Evolutionary conservation across 306 rosid genomes (phyloP), one percentile per base, ranked within the genome.

Genomic region (Pterocarpus santalinus): DNA sequence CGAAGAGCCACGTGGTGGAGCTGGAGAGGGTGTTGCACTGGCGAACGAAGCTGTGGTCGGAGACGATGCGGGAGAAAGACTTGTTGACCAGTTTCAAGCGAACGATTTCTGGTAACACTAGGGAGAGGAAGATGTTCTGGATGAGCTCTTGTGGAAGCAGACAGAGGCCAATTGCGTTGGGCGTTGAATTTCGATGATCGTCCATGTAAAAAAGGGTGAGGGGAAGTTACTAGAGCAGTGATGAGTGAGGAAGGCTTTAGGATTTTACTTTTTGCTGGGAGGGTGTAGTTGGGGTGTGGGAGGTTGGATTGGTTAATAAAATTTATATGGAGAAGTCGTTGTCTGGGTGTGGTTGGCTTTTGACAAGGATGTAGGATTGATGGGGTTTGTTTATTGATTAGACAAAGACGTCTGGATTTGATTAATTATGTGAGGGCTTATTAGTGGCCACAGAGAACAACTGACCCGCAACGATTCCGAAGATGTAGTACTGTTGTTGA

Each of bases 1-100:
- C 87, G 32, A 86, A 88, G 78, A 89, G 90, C 94, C 94, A 90
- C 0, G 88, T 82, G 73, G 92, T 83, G 78, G 94, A 83, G 32
- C 35, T 64, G 46, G 89, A 86, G n/a, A 82, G 51, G 2, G 76
- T 35, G 58, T 90, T 90, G 69, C 84, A 90, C 60, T 83, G 89
- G 12, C 90, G 84, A 33, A 88, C 46, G 82, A 90, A 90, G 77
- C 34, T 74, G 35, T 80, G 79, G 66, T 86, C 84, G 34, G 88
- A 86, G 70, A 87, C 77, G 51, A 86, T 79, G 8, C 35, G 57
- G 6, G 85, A 75, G 57, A 83, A 58, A 28, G 81, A 79, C 3
- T 84, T 84, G 84, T 35, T 84, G 56, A 84, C 32, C 8, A 84
- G 68, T 53, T 84, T 84, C 2, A 84, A 15, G 0, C 69, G 84